A percentile compares a stretch with the other conserved stretches of the same genome.
phyloP scores from a whole-genome alignment of 495 filamentous ascomycete species.

The Neurospora cerealis region DNA sequence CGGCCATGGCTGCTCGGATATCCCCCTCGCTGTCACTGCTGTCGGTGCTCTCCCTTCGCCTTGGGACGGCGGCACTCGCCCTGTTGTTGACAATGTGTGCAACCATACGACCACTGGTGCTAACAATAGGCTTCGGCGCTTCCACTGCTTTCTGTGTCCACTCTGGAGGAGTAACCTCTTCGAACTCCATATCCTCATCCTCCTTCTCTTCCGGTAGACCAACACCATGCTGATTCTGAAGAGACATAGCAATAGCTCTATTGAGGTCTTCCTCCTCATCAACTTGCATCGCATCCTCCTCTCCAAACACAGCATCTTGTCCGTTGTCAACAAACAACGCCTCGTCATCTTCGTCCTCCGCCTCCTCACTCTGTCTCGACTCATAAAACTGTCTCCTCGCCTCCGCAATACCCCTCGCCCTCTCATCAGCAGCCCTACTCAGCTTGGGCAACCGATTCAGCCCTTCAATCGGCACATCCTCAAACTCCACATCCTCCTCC shows the following conservation, averaged over 20 bases:
- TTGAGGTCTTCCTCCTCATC: constrained; percentile 70
- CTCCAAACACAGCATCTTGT: constrained; percentile 20
- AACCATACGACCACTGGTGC: constrained; percentile 45
- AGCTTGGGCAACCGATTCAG: constrained; percentile 76
- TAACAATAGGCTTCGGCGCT: constrained; percentile 41
- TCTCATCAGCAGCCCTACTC: constrained; percentile 3
- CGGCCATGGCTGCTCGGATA: constrained; percentile 47
- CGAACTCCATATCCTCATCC: constrained; percentile 36
- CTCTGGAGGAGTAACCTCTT: constrained; percentile 37
- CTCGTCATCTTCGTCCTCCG: constrained; percentile 36
- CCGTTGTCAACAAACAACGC: constrained; percentile 53
- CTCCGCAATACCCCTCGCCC: constrained; percentile 4
- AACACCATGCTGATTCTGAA: constrained; percentile 39
- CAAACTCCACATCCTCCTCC: constrained; percentile 68
- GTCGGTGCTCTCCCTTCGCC: constrained; percentile 30
- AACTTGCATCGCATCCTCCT: constrained; percentile 49
- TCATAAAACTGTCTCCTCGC: constrained; percentile 2
- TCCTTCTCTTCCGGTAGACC: constrained; percentile 25
- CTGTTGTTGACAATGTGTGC: constrained; percentile 55
- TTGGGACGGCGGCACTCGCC: constrained; percentile 42
- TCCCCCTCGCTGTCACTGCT: constrained; percentile 56
- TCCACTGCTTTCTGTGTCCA: constrained; percentile 47
- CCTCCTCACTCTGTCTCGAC: neutral
- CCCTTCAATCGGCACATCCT: constrained; percentile 92
- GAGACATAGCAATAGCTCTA: constrained; percentile 74